Evolutionary conservation across 352 stramenopile species (phyloP), one percentile per base, ranked within the genome.

Genomic region (Pythium plurisporium): DNA sequence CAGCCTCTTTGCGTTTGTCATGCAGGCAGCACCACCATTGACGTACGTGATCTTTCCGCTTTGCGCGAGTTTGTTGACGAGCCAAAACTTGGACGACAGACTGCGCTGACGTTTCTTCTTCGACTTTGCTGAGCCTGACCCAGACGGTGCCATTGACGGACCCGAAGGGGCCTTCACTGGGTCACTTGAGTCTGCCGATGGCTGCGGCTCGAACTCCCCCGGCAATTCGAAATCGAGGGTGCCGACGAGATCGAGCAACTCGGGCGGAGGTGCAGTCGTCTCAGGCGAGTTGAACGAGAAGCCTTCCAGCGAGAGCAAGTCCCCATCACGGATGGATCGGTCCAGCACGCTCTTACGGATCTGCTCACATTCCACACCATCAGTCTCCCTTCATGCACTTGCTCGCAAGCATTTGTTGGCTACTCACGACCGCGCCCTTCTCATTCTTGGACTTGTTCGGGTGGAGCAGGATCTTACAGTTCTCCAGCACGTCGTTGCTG

Each of bases 81-180:
- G 82, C 82, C 78, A 90, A 42, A 89, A 92, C 65, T 92, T 92
- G 65, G 79, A 90, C 59, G 82, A 92, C 11, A 92, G 66, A 31
- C 80, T 90, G 22, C 82, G 77, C 40, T 70, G 74, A 14, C 82
- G 75, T 54, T 89, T 92, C 7, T 76, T 57, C 53, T 88, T 88
- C 43, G 70, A 84, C 6, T 48, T 22, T 10, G 51, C 46, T 1
- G 59, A 46, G 29, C 51, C 43, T 17, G 33, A 36, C 19, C 62
- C 64, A 10, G 67, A 70, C 26, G 67, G 67, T 14, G 51, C 59
- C 8, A 56, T 48, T 17, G 50, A 37, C 2, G 25, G 8, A 2
- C 31, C 45, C 2, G 57, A 42, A 17, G 56, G 40, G 7, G 58
- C 38, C 50, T 49, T 58, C n/a, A 12, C 34, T 55, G 19, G 55